A percentile compares a stretch with the other conserved stretches of the same genome.
Conservation (phyloP, 2,329 filamentous ascomycete genomes). For the Monosporascus sp. region DNA sequence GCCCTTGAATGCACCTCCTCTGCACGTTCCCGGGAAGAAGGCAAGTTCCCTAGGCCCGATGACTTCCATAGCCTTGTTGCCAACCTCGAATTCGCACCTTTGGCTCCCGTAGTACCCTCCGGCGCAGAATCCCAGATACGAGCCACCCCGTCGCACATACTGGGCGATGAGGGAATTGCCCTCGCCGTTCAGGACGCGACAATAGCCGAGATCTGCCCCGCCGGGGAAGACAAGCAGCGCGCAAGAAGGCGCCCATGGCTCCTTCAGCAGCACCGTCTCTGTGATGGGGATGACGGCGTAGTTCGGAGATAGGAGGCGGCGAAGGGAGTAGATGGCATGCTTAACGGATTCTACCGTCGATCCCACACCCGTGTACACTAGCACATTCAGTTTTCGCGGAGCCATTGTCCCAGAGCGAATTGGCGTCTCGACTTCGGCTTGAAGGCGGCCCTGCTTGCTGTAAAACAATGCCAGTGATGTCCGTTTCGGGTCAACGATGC, state of each 20-base stretch:
- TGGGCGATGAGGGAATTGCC: slow-evolving; percentile 81
- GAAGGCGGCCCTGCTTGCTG: neutral
- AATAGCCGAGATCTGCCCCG: slow-evolving; percentile 90
- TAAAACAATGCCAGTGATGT: neutral
- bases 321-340: slow-evolving; percentile 82
- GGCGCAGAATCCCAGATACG: slow-evolving; percentile 88
- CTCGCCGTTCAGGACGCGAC: slow-evolving; percentile 76
- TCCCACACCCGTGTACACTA: slow-evolving; percentile 91
- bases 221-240: slow-evolving; percentile 88
- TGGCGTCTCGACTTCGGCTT: too few species aligned
- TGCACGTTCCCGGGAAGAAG: slow-evolving; percentile 83
- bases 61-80: slow-evolving; percentile 75
- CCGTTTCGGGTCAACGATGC: too few species aligned
- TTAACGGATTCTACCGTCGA: slow-evolving; percentile 83
- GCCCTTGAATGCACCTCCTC: slow-evolving; percentile 80
- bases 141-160: slow-evolving; percentile 79
- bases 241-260: slow-evolving; percentile 85
- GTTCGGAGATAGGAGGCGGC: slow-evolving; percentile 77
- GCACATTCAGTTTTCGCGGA: slow-evolving; percentile 73
- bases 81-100: slow-evolving; percentile 87
- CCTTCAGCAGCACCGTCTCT: slow-evolving; percentile 73
- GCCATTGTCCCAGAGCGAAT: slow-evolving; percentile 44
- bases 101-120: slow-evolving; percentile 85
- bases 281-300: slow-evolving; percentile 89
- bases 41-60: slow-evolving; percentile 76